These are phyloP conservation scores for Cajanus cajan DNA, from an alignment of 306 rosid species.

Conservation along the genomic window DNA sequence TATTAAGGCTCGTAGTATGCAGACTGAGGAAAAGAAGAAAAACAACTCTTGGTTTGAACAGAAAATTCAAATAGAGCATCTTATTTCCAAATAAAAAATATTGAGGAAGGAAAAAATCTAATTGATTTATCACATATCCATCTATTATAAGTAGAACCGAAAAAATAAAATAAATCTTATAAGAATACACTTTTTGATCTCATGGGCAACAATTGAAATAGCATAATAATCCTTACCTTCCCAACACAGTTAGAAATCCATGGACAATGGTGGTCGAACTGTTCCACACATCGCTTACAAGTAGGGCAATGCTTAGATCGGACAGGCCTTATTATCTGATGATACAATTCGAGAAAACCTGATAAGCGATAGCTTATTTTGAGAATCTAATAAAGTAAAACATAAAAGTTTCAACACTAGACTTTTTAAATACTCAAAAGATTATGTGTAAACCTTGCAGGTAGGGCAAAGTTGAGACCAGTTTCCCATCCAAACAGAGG, in stretches of 20 bases:
- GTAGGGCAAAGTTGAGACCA: constrained; percentile 99
- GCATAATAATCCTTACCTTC: constrained; percentile 56
- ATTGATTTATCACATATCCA: constrained; percentile 9
- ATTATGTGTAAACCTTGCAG: constrained; percentile 74
- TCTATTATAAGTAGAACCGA: not conserved
- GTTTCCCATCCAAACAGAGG: constrained; percentile 84
- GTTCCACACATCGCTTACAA: constrained; percentile 91
- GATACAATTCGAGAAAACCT: constrained; percentile 44
- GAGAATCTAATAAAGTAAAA: constrained; percentile 21
- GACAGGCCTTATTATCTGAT: constrained; percentile 86
- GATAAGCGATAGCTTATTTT: constrained; percentile 35
- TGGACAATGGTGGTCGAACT: constrained; percentile 98
- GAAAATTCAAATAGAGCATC: constrained; percentile 9
- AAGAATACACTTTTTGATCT: constrained; percentile 14
- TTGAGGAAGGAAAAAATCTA: not conserved
- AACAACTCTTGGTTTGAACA: not conserved
- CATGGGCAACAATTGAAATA: not conserved
- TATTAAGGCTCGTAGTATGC: not conserved
- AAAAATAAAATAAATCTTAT: not conserved
- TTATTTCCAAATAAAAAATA: constrained; percentile 17
- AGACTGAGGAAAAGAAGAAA: constrained; percentile 13
- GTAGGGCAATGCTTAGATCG: constrained; percentile 97
- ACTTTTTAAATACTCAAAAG: constrained; percentile 19
- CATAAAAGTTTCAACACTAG: constrained; percentile 15
- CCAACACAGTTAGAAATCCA: constrained; percentile 99